Conservation (phyloP, 371 early-diverging fungal genomes). For the Mucor indicus region DNA sequence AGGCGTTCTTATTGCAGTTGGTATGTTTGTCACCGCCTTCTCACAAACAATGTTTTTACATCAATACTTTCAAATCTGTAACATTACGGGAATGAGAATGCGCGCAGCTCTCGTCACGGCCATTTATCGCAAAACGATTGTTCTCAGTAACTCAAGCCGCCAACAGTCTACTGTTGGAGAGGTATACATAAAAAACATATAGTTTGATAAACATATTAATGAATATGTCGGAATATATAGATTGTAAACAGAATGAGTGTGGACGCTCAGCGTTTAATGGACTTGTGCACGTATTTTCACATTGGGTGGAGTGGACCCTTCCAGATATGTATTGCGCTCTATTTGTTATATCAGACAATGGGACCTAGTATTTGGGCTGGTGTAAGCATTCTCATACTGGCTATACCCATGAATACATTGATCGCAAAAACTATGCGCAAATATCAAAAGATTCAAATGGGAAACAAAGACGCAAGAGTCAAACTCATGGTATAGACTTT, state of each 20-base stretch:
- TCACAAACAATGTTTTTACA: constrained; percentile 76
- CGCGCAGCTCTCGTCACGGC: constrained; percentile 77
- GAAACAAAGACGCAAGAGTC: constrained; percentile 77
- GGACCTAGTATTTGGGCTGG: constrained; percentile 81
- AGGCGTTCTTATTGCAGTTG: constrained; percentile 52
- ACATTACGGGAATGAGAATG: constrained; percentile 61
- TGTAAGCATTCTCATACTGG: constrained; percentile 69
- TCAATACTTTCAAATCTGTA: constrained; percentile 76
- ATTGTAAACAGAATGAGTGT: constrained; percentile 85
- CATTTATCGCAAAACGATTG: constrained; percentile 76
- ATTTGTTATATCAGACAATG: constrained; percentile 71
- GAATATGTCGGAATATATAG: no score
- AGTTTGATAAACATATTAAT: no score
- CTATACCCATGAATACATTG: constrained; percentile 58
- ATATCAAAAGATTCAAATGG: constrained; percentile 77
- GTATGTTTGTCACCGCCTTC: constrained; percentile 73
- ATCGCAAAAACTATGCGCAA: constrained; percentile 54
- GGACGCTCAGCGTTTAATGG: constrained; percentile 71
- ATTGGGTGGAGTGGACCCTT: constrained; percentile 78
- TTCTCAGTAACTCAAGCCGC: constrained; percentile 68
- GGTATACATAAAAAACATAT: neutral
- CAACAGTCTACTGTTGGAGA: constrained; percentile 71
- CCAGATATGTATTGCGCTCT: constrained; percentile 73
- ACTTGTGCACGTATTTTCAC: constrained; percentile 63
- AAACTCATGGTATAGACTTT: constrained; percentile 63